Evolutionary conservation across 2,329 filamentous ascomycete genomes (phyloP), one percentile per base, ranked within the genome.

Genomic region (Fusarium foetens): DNA sequence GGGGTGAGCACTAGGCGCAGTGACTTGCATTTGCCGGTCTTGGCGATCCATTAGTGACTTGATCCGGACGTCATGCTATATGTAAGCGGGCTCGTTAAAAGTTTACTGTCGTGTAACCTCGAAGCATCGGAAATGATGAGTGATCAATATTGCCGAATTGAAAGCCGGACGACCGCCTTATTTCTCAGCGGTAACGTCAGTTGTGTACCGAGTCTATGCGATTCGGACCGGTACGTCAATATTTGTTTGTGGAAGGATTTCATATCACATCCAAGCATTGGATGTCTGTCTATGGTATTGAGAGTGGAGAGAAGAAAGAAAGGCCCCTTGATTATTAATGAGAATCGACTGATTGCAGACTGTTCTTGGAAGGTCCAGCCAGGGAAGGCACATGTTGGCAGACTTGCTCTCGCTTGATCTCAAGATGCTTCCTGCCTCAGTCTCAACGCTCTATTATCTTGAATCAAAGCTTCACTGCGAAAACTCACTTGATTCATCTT

Each of bases 51-150:
- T 49, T 38, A 11, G 70, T 76, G 74, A 76, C 71, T 74, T 74
- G 75, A 71, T 75, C 25, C 31, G 58, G 63, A 76, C 75, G 75
- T 76, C 75, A 76, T 73, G 45, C 54, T 58, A 64, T 63, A 60
- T 58, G 43, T 58, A 58, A 65, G 43, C 46, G 46, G 46, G 62
- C 53, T 63, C 36, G 31, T 41, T 41, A 23, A 29, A 65, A 41
- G 49, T 53, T 45, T 51, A 31, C 45, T 66, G 58, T 43, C 49
- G 55, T 68, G 63, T 52, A 60, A 73, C 66, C 55, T 63, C 8
- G 58, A 54, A 62, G 48, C 52, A 38, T 53, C 43, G 39, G 36
- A 41, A 61, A 35, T 43, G 65, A 53, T 51, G 60, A 58, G 45
- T 55, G 54, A 68, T 54, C 58, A 53, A 33, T 49, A 60, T 60